Evolutionary conservation across 1,284 basidiomycete genomes (phyloP).

Genomic region (Trichosporon faecale): DNA sequence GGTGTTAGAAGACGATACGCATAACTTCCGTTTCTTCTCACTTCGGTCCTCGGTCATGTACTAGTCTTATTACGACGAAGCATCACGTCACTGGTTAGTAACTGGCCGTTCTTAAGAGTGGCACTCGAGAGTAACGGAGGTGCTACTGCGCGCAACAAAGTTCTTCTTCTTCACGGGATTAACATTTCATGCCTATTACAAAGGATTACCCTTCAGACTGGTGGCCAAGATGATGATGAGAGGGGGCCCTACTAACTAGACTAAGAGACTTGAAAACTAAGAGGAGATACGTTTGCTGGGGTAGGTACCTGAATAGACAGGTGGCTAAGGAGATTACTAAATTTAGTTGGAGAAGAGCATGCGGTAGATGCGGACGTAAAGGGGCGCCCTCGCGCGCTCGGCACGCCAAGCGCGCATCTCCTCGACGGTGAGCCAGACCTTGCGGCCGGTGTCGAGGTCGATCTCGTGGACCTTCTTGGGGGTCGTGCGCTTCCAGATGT

Average conservation of each 20-base stretch:
- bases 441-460: constrained; percentile 54
- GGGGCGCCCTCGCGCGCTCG: constrained; percentile 38
- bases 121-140: too few species aligned
- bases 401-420: constrained; percentile 41
- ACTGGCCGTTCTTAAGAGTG: too few species aligned
- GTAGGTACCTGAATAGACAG: neutral
- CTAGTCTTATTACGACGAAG: too few species aligned
- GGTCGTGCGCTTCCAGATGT: constrained; percentile 46
- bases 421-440: constrained; percentile 52
- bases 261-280: constrained; percentile 4
- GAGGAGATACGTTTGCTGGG: neutral
- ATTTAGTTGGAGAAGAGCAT: constrained; percentile 37
- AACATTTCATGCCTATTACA: constrained; percentile 11
- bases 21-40: too few species aligned
- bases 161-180: constrained; percentile 1
- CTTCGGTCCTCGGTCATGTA: too few species aligned
- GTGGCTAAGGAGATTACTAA: neutral
- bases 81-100: too few species aligned
- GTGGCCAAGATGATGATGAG: constrained; percentile 4
- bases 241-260: constrained; percentile 4
- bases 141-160: too few species aligned
- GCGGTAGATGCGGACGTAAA: constrained; percentile 39
- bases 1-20: neutral
- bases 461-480: constrained; percentile 48
- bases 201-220: neutral